Percentiles rank a stretch among this genome's conserved stretches.
Conservation (phyloP, 139 green algal species). For the Micractinium sp. region DNA sequence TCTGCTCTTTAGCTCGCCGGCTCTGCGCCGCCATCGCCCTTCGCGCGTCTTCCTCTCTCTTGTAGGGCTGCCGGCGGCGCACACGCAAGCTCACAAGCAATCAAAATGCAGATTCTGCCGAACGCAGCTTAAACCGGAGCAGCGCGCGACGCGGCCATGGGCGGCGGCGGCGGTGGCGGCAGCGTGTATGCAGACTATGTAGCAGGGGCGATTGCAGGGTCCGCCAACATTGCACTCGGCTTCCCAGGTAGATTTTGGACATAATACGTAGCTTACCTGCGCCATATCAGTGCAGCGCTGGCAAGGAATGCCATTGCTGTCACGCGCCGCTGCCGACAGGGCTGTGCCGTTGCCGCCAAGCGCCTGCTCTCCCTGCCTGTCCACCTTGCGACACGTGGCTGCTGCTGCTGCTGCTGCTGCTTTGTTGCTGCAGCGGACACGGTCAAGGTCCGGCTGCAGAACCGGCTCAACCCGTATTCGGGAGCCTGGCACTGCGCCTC, state of each 20-base stretch:
- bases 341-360: no score
- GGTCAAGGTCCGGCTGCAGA: slow-evolving; percentile 80
- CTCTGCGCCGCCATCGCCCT: no score
- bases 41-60: no score
- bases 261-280: neutral
- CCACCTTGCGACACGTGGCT: neutral
- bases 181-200: slow-evolving; percentile 17
- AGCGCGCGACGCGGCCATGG: neutral
- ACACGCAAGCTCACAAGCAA: no score
- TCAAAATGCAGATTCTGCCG: no score
- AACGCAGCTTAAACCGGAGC: no score
- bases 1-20: no score
- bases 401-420: neutral
- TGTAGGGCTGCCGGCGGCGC: no score
- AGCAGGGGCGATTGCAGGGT: slow-evolving; percentile 39
- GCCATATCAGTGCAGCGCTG: no score
- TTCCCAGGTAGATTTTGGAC: slow-evolving; percentile 8
- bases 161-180: neutral
- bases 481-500: slow-evolving; percentile 55
- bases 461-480: slow-evolving; percentile 47
- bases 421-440: slow-evolving; percentile 1
- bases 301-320: no score
- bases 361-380: neutral
- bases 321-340: no score
- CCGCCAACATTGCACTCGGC: slow-evolving; percentile 39